Conservation (phyloP, 345 rosid genomes). For the Turnera subulata region DNA sequence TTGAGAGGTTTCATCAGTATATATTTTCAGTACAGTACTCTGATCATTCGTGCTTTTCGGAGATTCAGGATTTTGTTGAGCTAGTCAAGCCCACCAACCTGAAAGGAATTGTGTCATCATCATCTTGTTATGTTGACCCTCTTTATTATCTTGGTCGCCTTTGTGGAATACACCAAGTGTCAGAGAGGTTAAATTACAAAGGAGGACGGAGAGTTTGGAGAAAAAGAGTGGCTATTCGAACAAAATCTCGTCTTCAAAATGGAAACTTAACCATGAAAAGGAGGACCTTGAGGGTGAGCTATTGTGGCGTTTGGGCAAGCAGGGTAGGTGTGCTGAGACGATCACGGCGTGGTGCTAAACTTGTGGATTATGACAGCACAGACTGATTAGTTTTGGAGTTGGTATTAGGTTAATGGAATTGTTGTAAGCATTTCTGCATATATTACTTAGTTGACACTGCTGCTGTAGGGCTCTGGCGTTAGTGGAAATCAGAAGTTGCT, state of each 20-base stretch:
- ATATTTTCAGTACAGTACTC: conserved; percentile 67
- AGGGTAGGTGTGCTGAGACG: conserved; percentile 30
- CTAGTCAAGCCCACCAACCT: conserved; percentile 56
- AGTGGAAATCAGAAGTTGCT: too few species aligned
- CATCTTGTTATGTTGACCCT: conserved; percentile 63
- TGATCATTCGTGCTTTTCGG: conserved; percentile 66
- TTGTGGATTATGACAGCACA: conserved; percentile 23
- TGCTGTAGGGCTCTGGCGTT: too few species aligned
- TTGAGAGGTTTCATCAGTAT: conserved; percentile 38
- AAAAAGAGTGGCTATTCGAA: conserved; percentile 19
- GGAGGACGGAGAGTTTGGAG: conserved; percentile 19
- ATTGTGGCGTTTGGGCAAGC: conserved; percentile 21
- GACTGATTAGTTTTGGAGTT: too few species aligned
- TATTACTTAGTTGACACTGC: too few species aligned
- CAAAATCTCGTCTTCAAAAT: conserved; percentile 18
- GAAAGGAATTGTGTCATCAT: conserved; percentile 65
- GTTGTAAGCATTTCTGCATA: too few species aligned
- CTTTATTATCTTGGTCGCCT: conserved; percentile 55
- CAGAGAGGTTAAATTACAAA: conserved; percentile 18
- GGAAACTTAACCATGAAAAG: conserved; percentile 21
- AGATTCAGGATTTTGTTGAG: conserved; percentile 58
- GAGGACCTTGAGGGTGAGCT: conserved; percentile 1
- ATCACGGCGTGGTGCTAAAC: conserved; percentile 33
- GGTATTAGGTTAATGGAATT: too few species aligned
- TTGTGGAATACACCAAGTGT: conserved; percentile 38